Evolutionary conservation across 2,329 filamentous ascomycete genomes (phyloP).

Genomic region (Sclerotiophoma versabilis): DNA sequence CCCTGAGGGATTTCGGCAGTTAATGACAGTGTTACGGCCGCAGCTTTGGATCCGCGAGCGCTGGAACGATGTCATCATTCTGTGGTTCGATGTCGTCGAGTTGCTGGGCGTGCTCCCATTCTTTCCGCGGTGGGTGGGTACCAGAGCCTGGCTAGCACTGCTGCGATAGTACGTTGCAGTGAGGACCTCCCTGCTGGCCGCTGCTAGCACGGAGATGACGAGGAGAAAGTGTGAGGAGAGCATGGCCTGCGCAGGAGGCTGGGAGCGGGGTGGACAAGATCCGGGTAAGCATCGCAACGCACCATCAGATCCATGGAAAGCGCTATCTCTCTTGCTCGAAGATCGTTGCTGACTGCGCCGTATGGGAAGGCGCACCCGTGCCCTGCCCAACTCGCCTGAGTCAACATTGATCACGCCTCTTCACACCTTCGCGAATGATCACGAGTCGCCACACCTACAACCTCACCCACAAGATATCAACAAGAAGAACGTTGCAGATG

Average conservation of each 20-base stretch:
- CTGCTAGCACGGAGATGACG: not conserved
- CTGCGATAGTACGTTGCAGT: not conserved
- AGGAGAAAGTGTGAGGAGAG: not conserved
- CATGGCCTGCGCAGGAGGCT: not conserved
- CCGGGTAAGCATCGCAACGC: not conserved
- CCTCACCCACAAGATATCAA: not conserved
- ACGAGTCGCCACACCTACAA: not conserved
- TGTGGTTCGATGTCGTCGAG: not conserved
- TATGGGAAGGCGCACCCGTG: not conserved
- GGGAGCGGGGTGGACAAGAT: not conserved
- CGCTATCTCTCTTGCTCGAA: not conserved
- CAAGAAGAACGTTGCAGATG: too few species aligned
- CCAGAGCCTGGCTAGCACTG: not conserved
- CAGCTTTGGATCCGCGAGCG: not conserved
- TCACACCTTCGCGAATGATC: not conserved
- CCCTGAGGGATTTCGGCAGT: not conserved
- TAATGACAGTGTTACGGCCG: not conserved
- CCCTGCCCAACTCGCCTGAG: not conserved
- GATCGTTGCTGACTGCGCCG: not conserved
- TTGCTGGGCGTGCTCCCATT: not conserved
- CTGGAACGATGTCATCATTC: not conserved
- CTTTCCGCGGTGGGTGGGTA: not conserved
- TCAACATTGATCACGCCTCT: not conserved
- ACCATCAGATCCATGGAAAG: not conserved
- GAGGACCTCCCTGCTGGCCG: not conserved